Evolutionary conservation across 1,139 yeast species (phyloP).

Genomic region (Geotrichum histeridarum): DNA sequence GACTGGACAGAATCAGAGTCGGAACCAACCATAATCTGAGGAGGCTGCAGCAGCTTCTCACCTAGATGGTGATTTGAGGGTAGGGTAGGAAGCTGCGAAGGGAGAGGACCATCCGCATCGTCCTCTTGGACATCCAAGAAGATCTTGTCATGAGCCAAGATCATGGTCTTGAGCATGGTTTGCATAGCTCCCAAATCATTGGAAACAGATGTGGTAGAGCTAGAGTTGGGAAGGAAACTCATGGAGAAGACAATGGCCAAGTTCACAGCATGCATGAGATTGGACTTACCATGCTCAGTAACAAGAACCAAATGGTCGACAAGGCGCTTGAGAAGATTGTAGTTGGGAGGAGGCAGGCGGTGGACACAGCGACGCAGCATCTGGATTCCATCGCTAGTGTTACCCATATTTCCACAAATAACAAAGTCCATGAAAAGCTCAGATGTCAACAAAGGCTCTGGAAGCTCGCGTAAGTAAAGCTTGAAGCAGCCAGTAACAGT

Average conservation of each 20-base stretch:
- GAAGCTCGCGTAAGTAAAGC: slow-evolving; percentile 77
- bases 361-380: slow-evolving; percentile 45
- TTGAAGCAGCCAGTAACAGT: slow-evolving; percentile 89
- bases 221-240: slow-evolving; percentile 45
- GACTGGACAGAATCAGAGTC: slow-evolving; percentile 12
- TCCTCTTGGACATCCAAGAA: slow-evolving; percentile 24
- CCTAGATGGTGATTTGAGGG: not conserved
- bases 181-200: slow-evolving; percentile 39
- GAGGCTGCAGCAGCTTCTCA: slow-evolving; percentile 7
- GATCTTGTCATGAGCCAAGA: slow-evolving; percentile 30
- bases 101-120: slow-evolving; percentile 19
- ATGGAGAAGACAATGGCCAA: slow-evolving; percentile 71
- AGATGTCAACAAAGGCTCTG: slow-evolving; percentile 75
- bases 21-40: slow-evolving; percentile 8
- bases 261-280: slow-evolving; percentile 76
- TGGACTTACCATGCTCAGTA: slow-evolving; percentile 53
- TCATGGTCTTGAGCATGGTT: slow-evolving; percentile 37
- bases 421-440: slow-evolving; percentile 52
- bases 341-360: slow-evolving; percentile 60
- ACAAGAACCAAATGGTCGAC: slow-evolving; percentile 62
- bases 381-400: slow-evolving; percentile 35
- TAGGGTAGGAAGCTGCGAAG: slow-evolving; percentile 12
- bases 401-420: slow-evolving; percentile 29
- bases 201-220: slow-evolving; percentile 26
- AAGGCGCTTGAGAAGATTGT: slow-evolving; percentile 60